phyloP scores from a whole-genome alignment of 768 basidiomycete species.

The Psilocybe azurescens region DNA sequence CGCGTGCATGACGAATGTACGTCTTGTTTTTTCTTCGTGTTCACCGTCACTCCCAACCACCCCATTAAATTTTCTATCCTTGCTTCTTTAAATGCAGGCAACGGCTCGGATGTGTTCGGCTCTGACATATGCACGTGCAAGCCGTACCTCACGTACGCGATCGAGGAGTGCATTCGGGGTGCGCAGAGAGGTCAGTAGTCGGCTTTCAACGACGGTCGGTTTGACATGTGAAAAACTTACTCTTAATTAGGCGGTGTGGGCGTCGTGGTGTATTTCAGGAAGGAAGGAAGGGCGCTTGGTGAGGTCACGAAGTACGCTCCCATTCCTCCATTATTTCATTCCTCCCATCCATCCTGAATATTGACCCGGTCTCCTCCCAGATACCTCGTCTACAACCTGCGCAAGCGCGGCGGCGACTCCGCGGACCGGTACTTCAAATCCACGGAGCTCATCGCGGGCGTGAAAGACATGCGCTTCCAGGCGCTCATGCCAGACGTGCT shows the following conservation, averaged over 20 bases:
- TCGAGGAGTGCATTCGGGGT: conserved; percentile 89
- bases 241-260: conserved; percentile 76
- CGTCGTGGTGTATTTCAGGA: conserved; percentile 92
- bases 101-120: conserved; percentile 96
- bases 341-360: neutral
- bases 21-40: conserved; percentile 21
- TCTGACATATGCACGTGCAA: conserved; percentile 94
- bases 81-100: conserved; percentile 48
- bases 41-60: neutral
- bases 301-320: conserved; percentile 84
- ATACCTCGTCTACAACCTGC: conserved; percentile 94
- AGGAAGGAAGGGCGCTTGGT: conserved; percentile 91
- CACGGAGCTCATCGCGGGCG: conserved; percentile 93
- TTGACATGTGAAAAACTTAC: no score
- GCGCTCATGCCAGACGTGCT: conserved; percentile 96
- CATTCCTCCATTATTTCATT: neutral
- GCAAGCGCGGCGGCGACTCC: conserved; percentile 92
- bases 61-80: no score
- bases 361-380: conserved; percentile 34
- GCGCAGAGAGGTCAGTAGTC: conserved; percentile 47
- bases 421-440: conserved; percentile 95
- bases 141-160: conserved; percentile 90
- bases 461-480: conserved; percentile 95
- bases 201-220: no score
- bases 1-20: conserved; percentile 94